Evolutionary conservation across 1,284 basidiomycete species (phyloP).

Genomic region (Schizophyllum commune): DNA sequence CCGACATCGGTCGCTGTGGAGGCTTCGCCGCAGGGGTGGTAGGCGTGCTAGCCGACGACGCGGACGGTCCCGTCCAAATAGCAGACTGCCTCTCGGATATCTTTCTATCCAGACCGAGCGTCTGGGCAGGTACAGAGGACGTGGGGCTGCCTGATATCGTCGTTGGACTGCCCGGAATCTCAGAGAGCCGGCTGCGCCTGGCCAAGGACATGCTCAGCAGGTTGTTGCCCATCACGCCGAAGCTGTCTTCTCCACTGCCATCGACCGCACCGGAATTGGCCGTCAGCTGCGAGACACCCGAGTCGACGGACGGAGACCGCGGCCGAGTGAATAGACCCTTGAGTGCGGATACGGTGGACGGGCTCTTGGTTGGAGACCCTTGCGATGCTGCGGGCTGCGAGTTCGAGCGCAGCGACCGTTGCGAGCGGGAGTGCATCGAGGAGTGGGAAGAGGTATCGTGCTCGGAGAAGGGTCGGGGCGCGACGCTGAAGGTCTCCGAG

Average conservation of each 20-base stretch:
- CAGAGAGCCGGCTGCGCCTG: neutral
- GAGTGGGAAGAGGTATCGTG: neutral
- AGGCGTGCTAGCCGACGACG: neutral
- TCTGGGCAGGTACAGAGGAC: neutral
- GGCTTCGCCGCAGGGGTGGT: neutral
- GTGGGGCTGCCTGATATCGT: neutral
- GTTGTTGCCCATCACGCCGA: neutral
- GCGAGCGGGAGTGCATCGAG: neutral
- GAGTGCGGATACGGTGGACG: constrained; percentile 7
- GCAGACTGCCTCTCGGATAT: neutral
- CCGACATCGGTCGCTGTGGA: neutral
- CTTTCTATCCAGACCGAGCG: neutral
- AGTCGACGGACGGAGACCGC: constrained; percentile 8
- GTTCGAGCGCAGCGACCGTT: neutral
- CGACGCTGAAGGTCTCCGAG: neutral
- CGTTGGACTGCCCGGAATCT: neutral
- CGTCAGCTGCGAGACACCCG: neutral
- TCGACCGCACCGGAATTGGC: neutral
- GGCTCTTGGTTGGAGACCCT: neutral
- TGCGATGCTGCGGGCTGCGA: neutral
- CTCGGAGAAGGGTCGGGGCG: neutral
- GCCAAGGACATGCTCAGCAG: neutral
- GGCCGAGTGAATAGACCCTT: constrained; percentile 13
- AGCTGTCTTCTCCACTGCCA: neutral
- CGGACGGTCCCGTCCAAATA: neutral